Base-by-base conservation (phyloP, 345 rosid species). In the Eutrema heterophyllum region DNA sequence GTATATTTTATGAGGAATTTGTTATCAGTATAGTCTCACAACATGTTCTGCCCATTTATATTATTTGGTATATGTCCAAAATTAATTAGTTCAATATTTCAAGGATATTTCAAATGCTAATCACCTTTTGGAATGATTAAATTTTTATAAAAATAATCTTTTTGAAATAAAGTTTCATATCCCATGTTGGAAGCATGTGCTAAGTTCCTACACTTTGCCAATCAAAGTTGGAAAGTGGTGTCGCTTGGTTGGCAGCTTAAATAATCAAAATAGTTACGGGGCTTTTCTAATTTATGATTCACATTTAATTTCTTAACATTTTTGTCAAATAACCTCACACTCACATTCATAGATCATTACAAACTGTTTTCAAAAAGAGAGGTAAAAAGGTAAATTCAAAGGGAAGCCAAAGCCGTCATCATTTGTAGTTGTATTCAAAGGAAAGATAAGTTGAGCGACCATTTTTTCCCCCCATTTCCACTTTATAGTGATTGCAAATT, bases 101-200 rank as follows among this genome's bases (percentile, higher is more conserved):
- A 21, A 1, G 1, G 2, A 64, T 21, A 64, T 14, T 63, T 44
- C 49, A 71, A 33, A 71, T 64, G 41, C 6, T 56, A 77, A 64
- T 71, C 54, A 70, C 29, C 61, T 76, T 63, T 70, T 38, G 43
- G 60, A 54, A 70, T 76, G 66, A 69, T 76, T 62, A 76, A 41
- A 41, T 32, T 56, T 15, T 9, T 33, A 24, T 16, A 2, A 62
- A 54, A 56, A 55, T 29, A 70, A 7, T 14, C 14, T 57, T 71
- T 70, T 77, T 48, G 32, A 65, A 64, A 71, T 77, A 71, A 71
- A 77, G 80, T 33, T 64, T 21, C 61, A 49, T 40, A 26, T 64
- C 49, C 76, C 80, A 57, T 70, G 76, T 77, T 71, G 76, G 76
- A 77, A 71, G 72, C 80, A 77, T 71, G 72, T 77, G 72, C 67